Evolutionary conservation across 176 grass and related monocot species (phyloP), one percentile per base, ranked within the genome.

Genomic region (Dendrocalamus sinicus): DNA sequence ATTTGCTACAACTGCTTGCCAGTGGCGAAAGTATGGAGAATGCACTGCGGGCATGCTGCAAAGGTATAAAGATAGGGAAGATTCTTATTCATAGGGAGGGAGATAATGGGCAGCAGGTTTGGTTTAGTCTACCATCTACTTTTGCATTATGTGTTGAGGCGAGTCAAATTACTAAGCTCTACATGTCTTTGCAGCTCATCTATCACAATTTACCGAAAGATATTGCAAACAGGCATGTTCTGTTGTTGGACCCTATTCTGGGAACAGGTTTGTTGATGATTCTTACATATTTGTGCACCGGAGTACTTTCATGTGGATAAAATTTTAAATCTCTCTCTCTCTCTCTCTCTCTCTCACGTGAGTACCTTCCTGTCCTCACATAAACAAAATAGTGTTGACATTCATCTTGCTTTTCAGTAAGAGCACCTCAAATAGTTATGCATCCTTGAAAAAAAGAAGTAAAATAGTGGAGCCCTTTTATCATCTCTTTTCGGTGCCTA

Each of bases 21-120:
- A 99, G 96, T 86, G 96, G 96, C 1, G 96, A 97, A 87, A 97
- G 94, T 66, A 97, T 97, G 94, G 94, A 97, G 70, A 97, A 94
- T 91, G 94, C 94, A 80, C 58, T 97, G 9, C 69, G 92, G 83
- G 92, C 90, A 67, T 97, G 94, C 47, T 96, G 94, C 83, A 94
- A 97, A 89, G 90, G 94, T 85, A 97, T 97, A 84, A 97, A 94
- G 76, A 92, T 97, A 68, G 94, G 92, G 28, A 97, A 94, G 88
- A 94, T 97, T 72, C 94, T 97, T 89, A 97, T 97, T 83, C 94
- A 97, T 79, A 87, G 90, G 45, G 91, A 97, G 71, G 92, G 94
- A 66, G 94, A 97, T 83, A 94, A 92, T 69, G 93, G 89, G 24
- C 87, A 99, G 85, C 97, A 99, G 97, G 94, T 96, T 70, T 83